Conservation (phyloP, 2,329 filamentous ascomycete genomes). For the Albophoma yamanashiensis region DNA sequence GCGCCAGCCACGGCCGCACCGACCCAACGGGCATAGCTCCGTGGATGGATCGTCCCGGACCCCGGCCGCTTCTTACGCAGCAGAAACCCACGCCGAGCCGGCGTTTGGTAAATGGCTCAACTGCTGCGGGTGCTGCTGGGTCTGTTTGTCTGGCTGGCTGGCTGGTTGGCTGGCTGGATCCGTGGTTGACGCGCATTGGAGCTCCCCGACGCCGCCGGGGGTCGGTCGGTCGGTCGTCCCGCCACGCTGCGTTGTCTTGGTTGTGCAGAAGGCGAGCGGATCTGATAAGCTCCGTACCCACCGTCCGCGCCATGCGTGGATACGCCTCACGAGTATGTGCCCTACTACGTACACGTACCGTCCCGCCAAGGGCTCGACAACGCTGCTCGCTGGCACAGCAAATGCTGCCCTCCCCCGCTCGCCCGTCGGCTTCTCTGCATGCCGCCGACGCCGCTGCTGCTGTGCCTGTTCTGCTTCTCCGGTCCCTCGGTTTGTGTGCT, state of each 20-base stretch:
- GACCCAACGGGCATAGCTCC: not conserved
- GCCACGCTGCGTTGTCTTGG: not conserved
- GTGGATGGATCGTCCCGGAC: not conserved
- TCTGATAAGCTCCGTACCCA: slow-evolving; percentile 1
- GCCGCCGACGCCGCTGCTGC: no score
- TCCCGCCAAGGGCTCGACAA: no score
- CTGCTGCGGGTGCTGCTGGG: not conserved
- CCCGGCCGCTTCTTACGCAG: not conserved
- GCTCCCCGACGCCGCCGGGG: not conserved
- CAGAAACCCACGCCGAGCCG: not conserved
- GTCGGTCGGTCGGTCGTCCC: no score
- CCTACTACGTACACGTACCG: no score
- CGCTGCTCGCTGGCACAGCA: not conserved
- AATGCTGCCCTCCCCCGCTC: not conserved
- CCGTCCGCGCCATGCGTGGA: not conserved
- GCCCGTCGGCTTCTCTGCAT: no score
- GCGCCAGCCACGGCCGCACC: not conserved
- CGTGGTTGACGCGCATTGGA: not conserved
- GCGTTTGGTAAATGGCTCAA: not conserved
- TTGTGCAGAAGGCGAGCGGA: not conserved
- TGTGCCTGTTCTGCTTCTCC: not conserved
- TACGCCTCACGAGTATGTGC: no score
- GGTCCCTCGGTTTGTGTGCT: not conserved
- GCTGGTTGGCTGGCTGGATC: not conserved
- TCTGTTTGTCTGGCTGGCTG: no score